These are phyloP conservation scores for Metschnikowia noctiluminum DNA, from an alignment of 805 yeast species.

Conservation along the genomic window DNA sequence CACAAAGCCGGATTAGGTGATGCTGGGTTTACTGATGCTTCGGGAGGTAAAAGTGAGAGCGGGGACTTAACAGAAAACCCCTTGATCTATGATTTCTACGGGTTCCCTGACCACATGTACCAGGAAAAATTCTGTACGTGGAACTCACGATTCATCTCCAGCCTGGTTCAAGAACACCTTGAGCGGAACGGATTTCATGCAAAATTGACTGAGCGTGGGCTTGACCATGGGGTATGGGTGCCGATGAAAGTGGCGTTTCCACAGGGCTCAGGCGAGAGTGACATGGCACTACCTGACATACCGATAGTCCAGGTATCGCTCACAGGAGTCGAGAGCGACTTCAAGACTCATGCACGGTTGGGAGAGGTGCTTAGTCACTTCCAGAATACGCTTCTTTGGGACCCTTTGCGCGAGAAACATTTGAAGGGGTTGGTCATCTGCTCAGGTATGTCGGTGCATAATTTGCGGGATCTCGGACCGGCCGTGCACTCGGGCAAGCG, in stretches of 20 bases:
- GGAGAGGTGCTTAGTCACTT: conserved; percentile 54
- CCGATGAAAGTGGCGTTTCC: conserved; percentile 68
- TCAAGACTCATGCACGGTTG: conserved; percentile 45
- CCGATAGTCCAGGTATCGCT: conserved; percentile 53
- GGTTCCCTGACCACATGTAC: conserved; percentile 67
- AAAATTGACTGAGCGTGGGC: conserved; percentile 52
- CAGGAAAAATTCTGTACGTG: conserved; percentile 56
- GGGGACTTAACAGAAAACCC: conserved; percentile 41
- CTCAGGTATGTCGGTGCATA: conserved; percentile 82
- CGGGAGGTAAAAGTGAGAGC: neutral
- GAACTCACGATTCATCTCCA: conserved; percentile 42
- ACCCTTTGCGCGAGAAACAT: conserved; percentile 21
- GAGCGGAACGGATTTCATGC: conserved; percentile 42
- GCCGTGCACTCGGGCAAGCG: conserved; percentile 15
- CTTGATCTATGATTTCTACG: conserved; percentile 71
- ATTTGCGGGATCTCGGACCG: conserved; percentile 51
- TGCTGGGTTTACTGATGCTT: too few species aligned
- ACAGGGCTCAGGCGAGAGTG: neutral
- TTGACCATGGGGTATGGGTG: conserved; percentile 85
- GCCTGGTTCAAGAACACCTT: conserved; percentile 42
- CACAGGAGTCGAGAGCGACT: conserved; percentile 35
- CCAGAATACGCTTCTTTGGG: conserved; percentile 41
- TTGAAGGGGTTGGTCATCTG: conserved; percentile 47
- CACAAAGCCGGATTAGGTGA: too few species aligned
- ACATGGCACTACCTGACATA: conserved; percentile 39